Percentiles rank a stretch among this genome's conserved stretches.
Conservation (phyloP, 148 eudicot genomes). For the Fallopia convolvulus region DNA sequence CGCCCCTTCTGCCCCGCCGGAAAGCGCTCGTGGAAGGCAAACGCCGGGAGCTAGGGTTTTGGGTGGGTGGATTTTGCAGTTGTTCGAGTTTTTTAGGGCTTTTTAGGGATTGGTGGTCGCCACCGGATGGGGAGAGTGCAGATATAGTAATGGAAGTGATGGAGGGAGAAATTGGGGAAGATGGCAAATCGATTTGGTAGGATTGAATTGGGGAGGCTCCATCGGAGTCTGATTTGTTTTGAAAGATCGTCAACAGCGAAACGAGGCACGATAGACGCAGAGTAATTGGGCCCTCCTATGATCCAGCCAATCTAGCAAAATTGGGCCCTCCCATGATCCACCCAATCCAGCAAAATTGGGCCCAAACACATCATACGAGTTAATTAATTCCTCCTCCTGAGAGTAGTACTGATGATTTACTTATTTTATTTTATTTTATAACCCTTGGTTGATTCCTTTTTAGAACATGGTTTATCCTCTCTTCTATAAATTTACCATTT, state of each 20-base stretch:
- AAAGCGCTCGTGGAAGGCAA: conserved; percentile 1
- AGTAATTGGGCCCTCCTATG: no score
- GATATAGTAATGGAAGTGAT: not conserved
- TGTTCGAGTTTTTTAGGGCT: not conserved
- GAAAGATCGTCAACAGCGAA: not conserved
- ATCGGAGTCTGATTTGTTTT: not conserved
- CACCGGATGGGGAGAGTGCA: not conserved
- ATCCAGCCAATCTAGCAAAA: no score
- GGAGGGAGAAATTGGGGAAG: not conserved
- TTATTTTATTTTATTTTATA: no score
- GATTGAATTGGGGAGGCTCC: not conserved
- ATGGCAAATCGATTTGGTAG: not conserved
- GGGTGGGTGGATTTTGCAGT: not conserved
- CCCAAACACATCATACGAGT: no score
- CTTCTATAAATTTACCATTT: no score
- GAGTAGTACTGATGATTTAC: no score
- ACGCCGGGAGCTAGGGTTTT: not conserved
- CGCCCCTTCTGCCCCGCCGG: conserved; percentile 29
- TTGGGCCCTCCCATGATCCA: no score
- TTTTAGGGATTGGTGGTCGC: no score
- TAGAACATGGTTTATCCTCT: no score
- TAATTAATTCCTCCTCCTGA: no score
- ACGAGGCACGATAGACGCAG: not conserved
- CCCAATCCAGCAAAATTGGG: no score
- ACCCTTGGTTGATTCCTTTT: no score